Evolutionary conservation across 176 grass and related monocot genomes (phyloP), one percentile per base, ranked within the genome.

Genomic region (Dactylis glomerata): DNA sequence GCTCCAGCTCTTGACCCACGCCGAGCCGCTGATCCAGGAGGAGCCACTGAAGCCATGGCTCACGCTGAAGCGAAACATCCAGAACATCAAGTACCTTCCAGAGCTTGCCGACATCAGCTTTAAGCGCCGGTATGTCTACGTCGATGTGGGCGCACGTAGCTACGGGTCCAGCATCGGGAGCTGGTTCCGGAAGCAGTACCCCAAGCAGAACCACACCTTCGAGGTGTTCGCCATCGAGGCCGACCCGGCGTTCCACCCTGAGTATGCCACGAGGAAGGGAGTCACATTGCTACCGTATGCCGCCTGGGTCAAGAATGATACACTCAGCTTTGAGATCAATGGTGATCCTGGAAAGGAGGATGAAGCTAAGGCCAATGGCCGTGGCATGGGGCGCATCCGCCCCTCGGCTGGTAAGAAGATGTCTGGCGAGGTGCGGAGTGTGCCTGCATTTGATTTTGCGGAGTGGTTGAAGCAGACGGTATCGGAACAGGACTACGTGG

Each of bases 151-250:
- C 5, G 52, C 93, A 1, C 85, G 93, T 9, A 90, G 90, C 93
- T 95, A 95, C 5, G 86, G 93, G 5, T 95, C 93, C 17, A 95
- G 90, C 71, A 92, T 95, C 15, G 93, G 90, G 31, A 88, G 90
- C 79, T 95, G 93, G 93, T 95, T 95, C 86, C 85, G 81, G 50
- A 95, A 95, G 62, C 93, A 90, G 65, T 95, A 95, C 82, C 90
- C 93, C 7, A 95, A 92, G 84, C 93, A 92, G 83, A 95, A 95
- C 83, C 90, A 90, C 45, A 95, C 90, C 26, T 95, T 95, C 52
- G 78, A 90, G 61, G 82, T 95, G 42, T 95, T 88, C 56, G 93
- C 93, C 68, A 90, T 95, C 13, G 93, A 95, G 83, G 93, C 93
- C 12, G 93, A 95, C 65, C 73, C 74, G 10, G 50, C 90, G 8